Evolutionary conservation across 2,329 filamentous ascomycete species (phyloP).

Genomic region (Colletotrichum chlorophyti): DNA sequence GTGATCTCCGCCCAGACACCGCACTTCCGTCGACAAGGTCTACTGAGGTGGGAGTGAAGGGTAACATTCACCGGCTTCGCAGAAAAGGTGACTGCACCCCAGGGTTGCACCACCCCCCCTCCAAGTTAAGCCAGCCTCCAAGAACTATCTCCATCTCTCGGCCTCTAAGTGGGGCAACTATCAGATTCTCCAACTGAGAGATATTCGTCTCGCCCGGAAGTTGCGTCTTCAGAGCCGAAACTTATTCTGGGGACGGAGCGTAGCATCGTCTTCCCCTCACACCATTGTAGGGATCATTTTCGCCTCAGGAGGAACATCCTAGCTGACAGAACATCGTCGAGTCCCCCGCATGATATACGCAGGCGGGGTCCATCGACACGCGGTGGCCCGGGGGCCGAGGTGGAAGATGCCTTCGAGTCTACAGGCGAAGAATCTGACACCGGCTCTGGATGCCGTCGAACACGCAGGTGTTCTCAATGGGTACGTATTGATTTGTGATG

Average conservation of each 20-base stretch:
- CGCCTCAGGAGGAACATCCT: neutral
- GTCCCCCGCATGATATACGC: slow-evolving; percentile 17
- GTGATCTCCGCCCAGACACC: slow-evolving; percentile 32
- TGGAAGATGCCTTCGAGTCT: slow-evolving; percentile 32
- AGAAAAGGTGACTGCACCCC: neutral
- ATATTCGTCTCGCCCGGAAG: slow-evolving; percentile 38
- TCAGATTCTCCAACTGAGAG: slow-evolving; percentile 35
- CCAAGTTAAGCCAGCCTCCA: slow-evolving; percentile 34
- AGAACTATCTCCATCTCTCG: neutral
- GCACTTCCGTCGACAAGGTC: neutral
- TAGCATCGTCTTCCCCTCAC: slow-evolving; percentile 9
- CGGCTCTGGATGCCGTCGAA: slow-evolving; percentile 73
- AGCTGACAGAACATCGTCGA: slow-evolving; percentile 29
- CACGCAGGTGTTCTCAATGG: slow-evolving; percentile 74
- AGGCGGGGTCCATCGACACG: neutral
- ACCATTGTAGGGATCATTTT: neutral
- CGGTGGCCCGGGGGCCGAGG: neutral
- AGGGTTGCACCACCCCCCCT: slow-evolving; percentile 10
- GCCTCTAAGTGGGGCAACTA: slow-evolving; percentile 5
- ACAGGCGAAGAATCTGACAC: slow-evolving; percentile 64
- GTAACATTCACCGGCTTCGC: slow-evolving; percentile 18
- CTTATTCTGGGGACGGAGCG: slow-evolving; percentile 32
- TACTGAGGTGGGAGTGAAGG: slow-evolving; percentile 4
- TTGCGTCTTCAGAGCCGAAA: slow-evolving; percentile 36
- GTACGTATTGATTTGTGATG: slow-evolving; percentile 75